These are phyloP conservation scores for Porphyridium purpureum DNA, from an alignment of 23 red algal genomes.

Conservation along the genomic window DNA sequence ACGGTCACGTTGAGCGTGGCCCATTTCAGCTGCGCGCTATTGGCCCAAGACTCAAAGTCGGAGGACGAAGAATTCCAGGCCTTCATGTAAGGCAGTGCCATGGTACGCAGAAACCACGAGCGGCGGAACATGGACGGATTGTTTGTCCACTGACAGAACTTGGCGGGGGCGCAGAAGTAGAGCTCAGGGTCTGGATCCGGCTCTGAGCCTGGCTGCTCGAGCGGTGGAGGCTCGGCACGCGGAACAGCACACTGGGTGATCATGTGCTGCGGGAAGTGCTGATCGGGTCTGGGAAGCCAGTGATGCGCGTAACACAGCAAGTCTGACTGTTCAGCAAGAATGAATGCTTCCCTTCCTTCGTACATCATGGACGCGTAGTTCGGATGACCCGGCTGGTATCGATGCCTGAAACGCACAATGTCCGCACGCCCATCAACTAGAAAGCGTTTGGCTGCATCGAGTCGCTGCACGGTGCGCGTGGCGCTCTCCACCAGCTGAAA, in stretches of 20 bases:
- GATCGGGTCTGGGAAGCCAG: conserved; percentile 28
- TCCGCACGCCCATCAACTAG: conserved; percentile 15
- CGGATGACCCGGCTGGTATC: conserved; percentile 32
- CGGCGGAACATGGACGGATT: conserved; percentile 40
- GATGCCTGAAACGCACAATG: conserved; percentile 31
- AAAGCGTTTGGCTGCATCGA: conserved; percentile 34
- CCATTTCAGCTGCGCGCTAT: conserved; percentile 32
- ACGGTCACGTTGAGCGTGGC: conserved; percentile 27
- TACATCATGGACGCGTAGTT: conserved; percentile 44
- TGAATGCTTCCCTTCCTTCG: conserved; percentile 31
- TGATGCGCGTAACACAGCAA: conserved; percentile 40
- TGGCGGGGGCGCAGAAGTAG: conserved; percentile 23
- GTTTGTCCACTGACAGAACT: conserved; percentile 53
- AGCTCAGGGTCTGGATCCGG: conserved; percentile 18
- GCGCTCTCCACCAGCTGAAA: conserved; percentile 34
- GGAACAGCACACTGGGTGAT: conserved; percentile 28
- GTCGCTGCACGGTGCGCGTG: conserved; percentile 9
- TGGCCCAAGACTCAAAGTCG: conserved; percentile 68
- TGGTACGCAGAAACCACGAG: conserved; percentile 31
- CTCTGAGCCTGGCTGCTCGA: no score
- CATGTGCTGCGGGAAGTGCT: conserved; percentile 10
- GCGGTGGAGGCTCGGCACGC: no score
- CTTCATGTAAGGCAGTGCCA: conserved; percentile 29
- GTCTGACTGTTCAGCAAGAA: conserved; percentile 18
- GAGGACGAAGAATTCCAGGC: no score